A percentile compares a stretch with the other conserved stretches of the same genome.
Evolutionary conservation across 768 basidiomycete species (phyloP).

Genomic region (Mycena haematopus): DNA sequence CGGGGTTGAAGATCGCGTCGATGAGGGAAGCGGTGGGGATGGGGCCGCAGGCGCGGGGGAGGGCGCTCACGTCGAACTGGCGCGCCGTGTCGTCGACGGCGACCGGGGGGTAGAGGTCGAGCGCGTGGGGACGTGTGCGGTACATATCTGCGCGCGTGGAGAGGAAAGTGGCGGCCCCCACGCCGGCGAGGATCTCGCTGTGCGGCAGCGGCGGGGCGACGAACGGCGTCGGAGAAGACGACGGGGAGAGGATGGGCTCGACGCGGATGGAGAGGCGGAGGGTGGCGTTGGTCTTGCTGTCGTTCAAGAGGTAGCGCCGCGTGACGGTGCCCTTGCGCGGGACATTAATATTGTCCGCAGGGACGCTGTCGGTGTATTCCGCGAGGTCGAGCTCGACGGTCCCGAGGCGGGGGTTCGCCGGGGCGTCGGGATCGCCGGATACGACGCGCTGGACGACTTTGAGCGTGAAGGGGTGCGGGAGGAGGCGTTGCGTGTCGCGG

Average conservation of each 20-base stretch:
- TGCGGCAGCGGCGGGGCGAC: constrained; percentile 35
- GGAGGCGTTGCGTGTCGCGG: constrained; percentile 55
- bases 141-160: constrained; percentile 47
- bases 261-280: constrained; percentile 70
- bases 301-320: constrained; percentile 68
- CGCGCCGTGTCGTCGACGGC: too few relatives aligned
- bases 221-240: background rate
- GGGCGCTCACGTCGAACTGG: constrained; percentile 48
- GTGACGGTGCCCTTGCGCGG: constrained; percentile 55
- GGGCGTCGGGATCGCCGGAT: constrained; percentile 59
- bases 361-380: constrained; percentile 61
- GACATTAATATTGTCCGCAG: background rate
- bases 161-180: constrained; percentile 39
- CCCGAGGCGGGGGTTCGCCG: constrained; percentile 68
- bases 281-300: constrained; percentile 82
- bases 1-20: constrained; percentile 82
- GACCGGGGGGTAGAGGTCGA: constrained; percentile 48
- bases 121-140: constrained; percentile 55
- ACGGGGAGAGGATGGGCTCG: constrained; percentile 34
- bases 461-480: constrained; percentile 69
- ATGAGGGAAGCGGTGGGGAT: constrained; percentile 76
- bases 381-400: constrained; percentile 74
- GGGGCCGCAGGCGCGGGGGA: constrained; percentile 63
- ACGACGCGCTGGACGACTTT: constrained; percentile 69
- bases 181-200: constrained; percentile 74